These are phyloP conservation scores for Protomyces gravidus DNA, from an alignment of 1,139 yeast species.

Conservation along the genomic window DNA sequence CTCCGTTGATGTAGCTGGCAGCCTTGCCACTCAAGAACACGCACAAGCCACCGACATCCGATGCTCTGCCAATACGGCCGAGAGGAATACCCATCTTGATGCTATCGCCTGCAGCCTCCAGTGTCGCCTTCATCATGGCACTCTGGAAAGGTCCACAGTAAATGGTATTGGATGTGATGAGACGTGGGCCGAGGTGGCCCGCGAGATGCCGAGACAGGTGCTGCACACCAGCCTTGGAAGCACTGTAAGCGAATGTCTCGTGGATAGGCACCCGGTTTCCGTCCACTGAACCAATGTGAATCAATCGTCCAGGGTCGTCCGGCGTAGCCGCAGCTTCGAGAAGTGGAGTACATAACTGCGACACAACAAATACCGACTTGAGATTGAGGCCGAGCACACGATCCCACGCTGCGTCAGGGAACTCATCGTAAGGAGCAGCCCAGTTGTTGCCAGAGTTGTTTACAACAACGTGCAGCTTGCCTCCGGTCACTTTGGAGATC, in stretches of 20 bases:
- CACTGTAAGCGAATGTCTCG: constrained; percentile 55
- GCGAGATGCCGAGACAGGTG: constrained; percentile 66
- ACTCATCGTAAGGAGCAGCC: constrained; percentile 64
- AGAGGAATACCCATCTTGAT: constrained; percentile 51
- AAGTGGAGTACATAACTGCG: constrained; percentile 59
- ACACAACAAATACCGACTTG: constrained; percentile 65
- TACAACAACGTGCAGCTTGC: constrained; percentile 54
- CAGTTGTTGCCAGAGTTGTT: constrained; percentile 82
- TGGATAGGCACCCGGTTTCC: constrained; percentile 34
- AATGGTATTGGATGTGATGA: constrained; percentile 62
- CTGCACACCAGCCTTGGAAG: constrained; percentile 73
- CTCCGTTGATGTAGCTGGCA: constrained; percentile 62
- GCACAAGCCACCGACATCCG: constrained; percentile 58
- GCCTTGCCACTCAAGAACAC: constrained; percentile 58
- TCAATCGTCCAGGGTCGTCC: constrained; percentile 61
- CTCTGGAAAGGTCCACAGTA: constrained; percentile 79
- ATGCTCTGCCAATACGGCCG: constrained; percentile 58
- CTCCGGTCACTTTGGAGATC: constrained; percentile 44
- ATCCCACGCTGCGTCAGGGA: constrained; percentile 59
- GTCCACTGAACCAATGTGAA: constrained; percentile 65
- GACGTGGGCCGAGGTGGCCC: constrained; percentile 64
- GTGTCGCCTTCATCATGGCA: constrained; percentile 67
- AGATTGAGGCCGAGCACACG: constrained; percentile 58
- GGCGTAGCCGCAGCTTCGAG: constrained; percentile 53
- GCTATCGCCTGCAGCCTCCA: constrained; percentile 51